These are phyloP conservation scores for Cucumis variabilis DNA, from an alignment of 331 rosid genomes.

Conservation along the genomic window DNA sequence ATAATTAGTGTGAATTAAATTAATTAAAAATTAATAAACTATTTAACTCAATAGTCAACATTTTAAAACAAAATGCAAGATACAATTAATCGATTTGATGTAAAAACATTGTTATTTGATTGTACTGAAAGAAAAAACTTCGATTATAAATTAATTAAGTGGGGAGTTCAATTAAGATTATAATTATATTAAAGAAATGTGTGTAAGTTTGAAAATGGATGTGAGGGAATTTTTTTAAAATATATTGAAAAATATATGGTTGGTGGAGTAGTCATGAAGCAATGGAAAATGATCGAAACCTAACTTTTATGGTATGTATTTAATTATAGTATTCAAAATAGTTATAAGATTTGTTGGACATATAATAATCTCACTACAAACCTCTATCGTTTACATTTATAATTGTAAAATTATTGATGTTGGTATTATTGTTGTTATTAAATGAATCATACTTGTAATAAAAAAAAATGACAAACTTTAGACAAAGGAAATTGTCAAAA, in stretches of 20 bases:
- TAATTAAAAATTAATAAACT: too few relatives aligned
- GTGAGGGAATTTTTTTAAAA: background rate
- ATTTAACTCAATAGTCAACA: too few relatives aligned
- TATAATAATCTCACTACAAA: background rate
- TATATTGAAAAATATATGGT: background rate
- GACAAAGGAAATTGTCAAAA: too few relatives aligned
- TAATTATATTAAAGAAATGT: background rate
- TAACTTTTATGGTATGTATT: background rate
- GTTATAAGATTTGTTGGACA: background rate
- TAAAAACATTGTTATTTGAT: too few relatives aligned
- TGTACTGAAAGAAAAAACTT: too few relatives aligned
- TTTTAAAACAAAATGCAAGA: too few relatives aligned
- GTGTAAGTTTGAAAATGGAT: constrained; percentile 1
- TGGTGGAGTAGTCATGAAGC: background rate
- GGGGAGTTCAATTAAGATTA: background rate
- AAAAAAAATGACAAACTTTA: too few relatives aligned
- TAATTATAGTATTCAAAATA: background rate
- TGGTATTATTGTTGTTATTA: background rate
- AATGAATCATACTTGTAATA: background rate
- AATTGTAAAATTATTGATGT: too few relatives aligned
- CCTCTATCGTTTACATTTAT: too few relatives aligned
- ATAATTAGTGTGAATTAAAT: too few relatives aligned
- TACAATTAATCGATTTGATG: too few relatives aligned
- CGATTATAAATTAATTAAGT: background rate
- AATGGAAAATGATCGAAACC: constrained; percentile 2